Evolutionary conservation across 2,329 filamentous ascomycete species (phyloP).

Genomic region (Talaromyces sp.): DNA sequence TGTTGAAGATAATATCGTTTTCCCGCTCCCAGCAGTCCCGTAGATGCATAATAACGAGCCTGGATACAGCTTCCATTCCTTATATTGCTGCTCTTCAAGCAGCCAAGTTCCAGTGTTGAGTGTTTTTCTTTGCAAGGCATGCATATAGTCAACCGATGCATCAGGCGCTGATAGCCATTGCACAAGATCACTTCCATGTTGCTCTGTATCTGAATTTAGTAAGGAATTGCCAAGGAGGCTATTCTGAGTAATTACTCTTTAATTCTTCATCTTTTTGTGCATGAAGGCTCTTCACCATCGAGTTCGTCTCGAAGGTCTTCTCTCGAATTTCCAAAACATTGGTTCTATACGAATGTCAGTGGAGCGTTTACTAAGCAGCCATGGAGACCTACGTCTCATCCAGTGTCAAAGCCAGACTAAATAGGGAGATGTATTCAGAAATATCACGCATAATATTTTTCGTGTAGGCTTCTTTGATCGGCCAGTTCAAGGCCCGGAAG

Average conservation of each 20-base stretch:
- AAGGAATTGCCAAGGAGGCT: background rate
- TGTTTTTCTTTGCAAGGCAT: constrained; percentile 2
- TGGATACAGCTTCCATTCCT: background rate
- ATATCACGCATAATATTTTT: constrained; percentile 8
- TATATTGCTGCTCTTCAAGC: background rate
- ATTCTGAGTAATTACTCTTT: background rate
- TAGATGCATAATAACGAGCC: constrained; percentile 35
- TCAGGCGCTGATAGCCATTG: constrained; percentile 8
- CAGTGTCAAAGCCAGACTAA: constrained; percentile 3
- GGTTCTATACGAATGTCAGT: background rate
- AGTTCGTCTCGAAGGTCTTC: constrained; percentile 5
- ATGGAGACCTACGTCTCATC: constrained; percentile 6
- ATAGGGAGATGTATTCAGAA: constrained; percentile 1
- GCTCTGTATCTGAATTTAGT: background rate
- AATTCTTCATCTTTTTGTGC: constrained; percentile 1
- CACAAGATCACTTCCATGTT: background rate
- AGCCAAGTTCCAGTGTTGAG: constrained; percentile 8
- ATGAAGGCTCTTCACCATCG: constrained; percentile 1
- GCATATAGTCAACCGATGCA: constrained; percentile 2
- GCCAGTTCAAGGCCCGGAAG: constrained; percentile 4
- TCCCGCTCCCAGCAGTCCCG: constrained; percentile 37
- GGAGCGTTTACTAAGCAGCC: background rate
- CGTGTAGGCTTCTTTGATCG: constrained; percentile 4
- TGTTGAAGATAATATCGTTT: constrained; percentile 35
- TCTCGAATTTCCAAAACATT: constrained; percentile 6